Evolutionary conservation across 345 rosid genomes (phyloP).

Genomic region (Anastatica hierochuntica): DNA sequence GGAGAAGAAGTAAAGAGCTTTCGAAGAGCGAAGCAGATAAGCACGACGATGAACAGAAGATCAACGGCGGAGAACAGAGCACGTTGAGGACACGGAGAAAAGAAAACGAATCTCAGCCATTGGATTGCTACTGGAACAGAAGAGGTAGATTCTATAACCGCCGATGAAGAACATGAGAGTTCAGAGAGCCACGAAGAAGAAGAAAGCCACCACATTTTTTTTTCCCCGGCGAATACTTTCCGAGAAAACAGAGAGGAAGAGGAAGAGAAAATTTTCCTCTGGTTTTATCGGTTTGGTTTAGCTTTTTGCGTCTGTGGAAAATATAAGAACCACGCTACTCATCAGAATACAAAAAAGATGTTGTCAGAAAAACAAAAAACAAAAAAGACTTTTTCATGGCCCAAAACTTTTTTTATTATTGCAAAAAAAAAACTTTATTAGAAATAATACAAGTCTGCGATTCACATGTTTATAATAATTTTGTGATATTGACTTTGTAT

Average conservation of each 20-base stretch:
- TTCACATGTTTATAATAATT: no score
- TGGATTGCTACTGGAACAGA: constrained; percentile 38
- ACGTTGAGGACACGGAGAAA: constrained; percentile 81
- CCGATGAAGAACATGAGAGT: constrained; percentile 52
- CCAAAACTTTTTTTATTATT: no score
- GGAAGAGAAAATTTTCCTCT: background rate
- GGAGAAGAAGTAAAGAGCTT: constrained; percentile 41
- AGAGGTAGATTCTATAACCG: constrained; percentile 23
- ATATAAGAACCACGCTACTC: no score
- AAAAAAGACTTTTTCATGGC: no score
- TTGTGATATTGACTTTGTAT: no score
- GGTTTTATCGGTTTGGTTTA: background rate
- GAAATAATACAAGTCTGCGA: no score
- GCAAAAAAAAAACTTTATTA: no score
- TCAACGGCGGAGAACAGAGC: constrained; percentile 47
- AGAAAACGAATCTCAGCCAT: constrained; percentile 67
- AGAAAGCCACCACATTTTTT: no score
- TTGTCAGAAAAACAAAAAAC: no score
- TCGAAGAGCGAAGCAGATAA: constrained; percentile 36
- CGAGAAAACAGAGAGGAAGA: background rate
- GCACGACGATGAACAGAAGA: constrained; percentile 38
- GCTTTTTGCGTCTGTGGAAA: no score
- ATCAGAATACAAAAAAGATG: no score
- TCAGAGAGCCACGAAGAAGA: constrained; percentile 54
- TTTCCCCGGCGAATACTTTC: background rate